Conservation (phyloP, 1,284 basidiomycete species). For the Cryptococcus amylolentus region DNA sequence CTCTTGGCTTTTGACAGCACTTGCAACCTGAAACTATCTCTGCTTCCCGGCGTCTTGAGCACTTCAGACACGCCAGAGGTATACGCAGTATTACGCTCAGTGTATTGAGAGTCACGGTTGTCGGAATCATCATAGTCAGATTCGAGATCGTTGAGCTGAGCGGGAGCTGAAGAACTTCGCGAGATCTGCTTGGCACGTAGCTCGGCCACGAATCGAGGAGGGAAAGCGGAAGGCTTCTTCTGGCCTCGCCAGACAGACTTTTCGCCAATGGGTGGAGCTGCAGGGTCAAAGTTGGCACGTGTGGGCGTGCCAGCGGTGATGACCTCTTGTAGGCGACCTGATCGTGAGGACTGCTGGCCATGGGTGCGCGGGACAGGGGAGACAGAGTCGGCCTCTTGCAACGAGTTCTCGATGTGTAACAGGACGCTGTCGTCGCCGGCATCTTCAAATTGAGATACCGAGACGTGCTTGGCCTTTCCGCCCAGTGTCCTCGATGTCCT, state of each 20-base stretch:
- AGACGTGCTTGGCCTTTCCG: conserved; percentile 35
- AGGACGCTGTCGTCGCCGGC: conserved; percentile 82
- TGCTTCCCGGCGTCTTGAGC: conserved; percentile 17
- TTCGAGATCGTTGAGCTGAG: not conserved
- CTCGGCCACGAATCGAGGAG: conserved; percentile 47
- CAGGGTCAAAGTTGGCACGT: conserved; percentile 10
- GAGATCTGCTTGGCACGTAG: conserved; percentile 39
- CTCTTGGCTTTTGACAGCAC: conserved; percentile 23
- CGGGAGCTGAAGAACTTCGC: conserved; percentile 32
- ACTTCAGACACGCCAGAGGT: conserved; percentile 40
- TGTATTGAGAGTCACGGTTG: conserved; percentile 23
- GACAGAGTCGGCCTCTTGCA: conserved; percentile 62
- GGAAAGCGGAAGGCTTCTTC: conserved; percentile 25
- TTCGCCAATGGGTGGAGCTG: conserved; percentile 41
- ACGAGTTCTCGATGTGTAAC: conserved; percentile 75
- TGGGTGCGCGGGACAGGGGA: not conserved
- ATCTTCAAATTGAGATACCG: conserved; percentile 81
- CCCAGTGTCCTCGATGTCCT: conserved; percentile 33
- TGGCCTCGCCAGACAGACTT: conserved; percentile 39
- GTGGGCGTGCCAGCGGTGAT: conserved; percentile 26
- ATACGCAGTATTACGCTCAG: conserved; percentile 28
- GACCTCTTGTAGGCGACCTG: not conserved
- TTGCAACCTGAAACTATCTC: conserved; percentile 22
- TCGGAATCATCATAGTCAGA: conserved; percentile 45
- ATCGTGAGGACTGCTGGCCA: not conserved